These are phyloP conservation scores for Microbotryum lychnidis-dioicae DNA, from an alignment of 1,284 basidiomycete species.

Conservation along the genomic window DNA sequence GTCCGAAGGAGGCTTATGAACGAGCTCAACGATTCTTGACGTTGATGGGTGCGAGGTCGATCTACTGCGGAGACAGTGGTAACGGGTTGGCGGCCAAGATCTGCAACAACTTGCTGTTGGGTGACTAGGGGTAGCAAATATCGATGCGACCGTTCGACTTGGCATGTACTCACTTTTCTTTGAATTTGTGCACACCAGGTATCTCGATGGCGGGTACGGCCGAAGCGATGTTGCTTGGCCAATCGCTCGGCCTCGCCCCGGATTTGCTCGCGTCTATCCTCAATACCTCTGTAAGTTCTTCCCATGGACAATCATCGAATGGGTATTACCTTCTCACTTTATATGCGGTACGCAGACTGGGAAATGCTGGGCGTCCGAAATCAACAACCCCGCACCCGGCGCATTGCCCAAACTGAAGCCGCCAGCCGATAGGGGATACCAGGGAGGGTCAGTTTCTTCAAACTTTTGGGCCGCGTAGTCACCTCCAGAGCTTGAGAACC, in stretches of 20 bases:
- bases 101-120: slow-evolving; percentile 56
- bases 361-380: slow-evolving; percentile 67
- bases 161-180: neutral
- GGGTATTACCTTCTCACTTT: neutral
- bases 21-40: slow-evolving; percentile 50
- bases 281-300: slow-evolving; percentile 66
- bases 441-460: slow-evolving; percentile 44
- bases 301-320: slow-evolving; percentile 3
- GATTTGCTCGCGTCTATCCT: slow-evolving; percentile 67
- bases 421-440: slow-evolving; percentile 72
- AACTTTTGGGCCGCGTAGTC: neutral
- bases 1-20: slow-evolving; percentile 51
- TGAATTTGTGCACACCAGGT: slow-evolving; percentile 5
- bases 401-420: slow-evolving; percentile 47
- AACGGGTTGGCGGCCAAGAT: slow-evolving; percentile 78
- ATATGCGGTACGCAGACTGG: slow-evolving; percentile 32
- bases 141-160: neutral
- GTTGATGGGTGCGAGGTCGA: slow-evolving; percentile 67
- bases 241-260: slow-evolving; percentile 64
- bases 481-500: neutral
- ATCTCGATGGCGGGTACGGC: slow-evolving; percentile 36
- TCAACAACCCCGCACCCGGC: slow-evolving; percentile 77
- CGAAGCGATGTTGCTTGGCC: slow-evolving; percentile 77
- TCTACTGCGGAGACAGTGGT: slow-evolving; percentile 77
- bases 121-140: slow-evolving; percentile 4